A percentile compares a stretch with the other conserved stretches of the same genome.
Evolutionary conservation across 2,329 filamentous ascomycete species (phyloP).

Genomic region (Aspergillus latus): DNA sequence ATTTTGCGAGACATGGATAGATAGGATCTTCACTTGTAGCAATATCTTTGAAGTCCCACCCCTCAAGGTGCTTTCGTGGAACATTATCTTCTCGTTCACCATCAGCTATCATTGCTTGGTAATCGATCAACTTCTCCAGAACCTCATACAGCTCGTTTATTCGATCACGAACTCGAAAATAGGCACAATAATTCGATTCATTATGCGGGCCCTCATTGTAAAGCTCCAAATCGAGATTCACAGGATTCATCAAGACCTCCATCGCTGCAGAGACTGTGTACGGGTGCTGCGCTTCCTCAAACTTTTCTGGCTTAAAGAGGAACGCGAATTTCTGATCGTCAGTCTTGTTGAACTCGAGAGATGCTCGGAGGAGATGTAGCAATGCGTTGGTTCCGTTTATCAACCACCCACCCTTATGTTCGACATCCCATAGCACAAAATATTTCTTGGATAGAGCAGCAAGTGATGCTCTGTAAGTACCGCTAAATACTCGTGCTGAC

Average conservation of each 20-base stretch:
- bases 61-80: constrained; percentile 21
- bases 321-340: neutral
- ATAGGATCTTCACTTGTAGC: constrained; percentile 23
- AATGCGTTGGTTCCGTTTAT: constrained; percentile 38
- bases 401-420: constrained; percentile 35
- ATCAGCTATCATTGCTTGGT: constrained; percentile 17
- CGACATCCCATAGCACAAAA: constrained; percentile 24
- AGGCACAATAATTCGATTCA: neutral
- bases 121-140: constrained; percentile 31
- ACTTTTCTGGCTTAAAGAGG: neutral
- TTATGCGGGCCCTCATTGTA: neutral
- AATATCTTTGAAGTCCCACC: constrained; percentile 31
- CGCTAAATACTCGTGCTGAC: neutral
- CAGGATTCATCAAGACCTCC: neutral
- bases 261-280: neutral
- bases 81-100: neutral
- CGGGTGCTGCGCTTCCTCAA: neutral
- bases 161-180: constrained; percentile 22
- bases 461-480: constrained; percentile 13
- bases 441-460: constrained; percentile 28
- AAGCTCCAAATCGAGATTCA: neutral
- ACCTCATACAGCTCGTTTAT: constrained; percentile 28
- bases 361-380: constrained; percentile 37
- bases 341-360: constrained; percentile 21
- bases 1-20: constrained; percentile 19